phyloP scores from a whole-genome alignment of 2,329 filamentous ascomycete species.

The Madurella mycetomatis region DNA sequence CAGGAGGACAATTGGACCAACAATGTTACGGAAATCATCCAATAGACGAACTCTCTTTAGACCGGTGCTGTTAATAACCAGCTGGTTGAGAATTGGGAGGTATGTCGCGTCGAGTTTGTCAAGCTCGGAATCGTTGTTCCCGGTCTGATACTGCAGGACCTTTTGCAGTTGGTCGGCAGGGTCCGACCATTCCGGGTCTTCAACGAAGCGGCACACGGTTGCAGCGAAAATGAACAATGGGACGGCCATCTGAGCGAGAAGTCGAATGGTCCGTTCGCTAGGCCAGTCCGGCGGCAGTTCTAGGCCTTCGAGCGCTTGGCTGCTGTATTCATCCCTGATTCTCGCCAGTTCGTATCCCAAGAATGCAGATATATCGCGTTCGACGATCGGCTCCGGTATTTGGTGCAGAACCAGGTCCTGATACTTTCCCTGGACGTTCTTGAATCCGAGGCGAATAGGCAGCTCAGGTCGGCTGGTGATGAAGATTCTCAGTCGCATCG shows the following conservation, averaged over 20 bases:
- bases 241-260: conserved; percentile 21
- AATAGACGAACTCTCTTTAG: conserved; percentile 1
- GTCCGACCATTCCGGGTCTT: conserved; percentile 27
- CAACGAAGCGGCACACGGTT: conserved; percentile 29
- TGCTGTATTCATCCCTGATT: conserved; percentile 29
- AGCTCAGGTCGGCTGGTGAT: too few relatives aligned
- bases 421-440: conserved; percentile 12
- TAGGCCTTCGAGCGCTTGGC: too few relatives aligned
- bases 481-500: not conserved
- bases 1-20: too few relatives aligned
- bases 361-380: conserved; percentile 36
- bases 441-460: too few relatives aligned
- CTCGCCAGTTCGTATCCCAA: conserved; percentile 29
- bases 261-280: not conserved
- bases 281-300: conserved; percentile 22
- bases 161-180: conserved; percentile 26
- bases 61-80: conserved; percentile 8
- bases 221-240: conserved; percentile 31
- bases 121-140: conserved; percentile 11
- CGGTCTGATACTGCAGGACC: conserved; percentile 24
- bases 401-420: not conserved
- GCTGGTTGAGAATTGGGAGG: conserved; percentile 21
- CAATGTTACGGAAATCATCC: conserved; percentile 5
- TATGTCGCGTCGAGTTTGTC: conserved; percentile 24
- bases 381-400: conserved; percentile 22